Percentiles rank a stretch among this genome's conserved stretches.
Conservation (phyloP, 768 basidiomycete genomes). For the Lactarius indigo region DNA sequence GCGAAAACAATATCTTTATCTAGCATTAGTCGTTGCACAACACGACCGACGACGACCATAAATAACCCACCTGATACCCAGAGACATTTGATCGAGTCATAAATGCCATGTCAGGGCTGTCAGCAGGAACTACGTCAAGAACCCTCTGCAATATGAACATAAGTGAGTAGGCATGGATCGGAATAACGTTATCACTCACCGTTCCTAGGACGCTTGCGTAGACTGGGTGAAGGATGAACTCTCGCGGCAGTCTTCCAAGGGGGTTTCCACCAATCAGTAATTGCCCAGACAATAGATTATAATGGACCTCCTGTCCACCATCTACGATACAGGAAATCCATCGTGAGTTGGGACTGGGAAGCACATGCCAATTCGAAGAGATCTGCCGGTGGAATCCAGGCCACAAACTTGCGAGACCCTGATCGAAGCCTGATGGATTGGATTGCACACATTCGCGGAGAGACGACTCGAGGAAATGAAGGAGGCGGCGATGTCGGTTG, state of each 20-base stretch:
- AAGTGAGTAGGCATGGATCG: neutral
- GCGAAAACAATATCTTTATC: neutral
- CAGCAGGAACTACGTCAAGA: slow-evolving; percentile 1
- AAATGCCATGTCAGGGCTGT: slow-evolving; percentile 6
- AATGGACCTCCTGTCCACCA: slow-evolving; percentile 1
- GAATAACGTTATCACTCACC: neutral
- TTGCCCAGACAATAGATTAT: slow-evolving; percentile 2
- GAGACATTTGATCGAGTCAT: neutral
- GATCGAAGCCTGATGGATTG: neutral
- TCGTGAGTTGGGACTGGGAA: slow-evolving; percentile 5
- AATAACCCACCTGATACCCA: slow-evolving; percentile 5
- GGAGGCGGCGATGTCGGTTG: neutral
- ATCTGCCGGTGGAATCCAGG: neutral
- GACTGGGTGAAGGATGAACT: neutral
- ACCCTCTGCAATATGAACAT: neutral
- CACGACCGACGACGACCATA: neutral
- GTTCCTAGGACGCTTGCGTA: slow-evolving; percentile 5
- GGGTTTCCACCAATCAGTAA: slow-evolving; percentile 3
- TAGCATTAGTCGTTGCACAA: neutral
- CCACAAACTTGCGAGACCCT: neutral
- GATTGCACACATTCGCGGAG: neutral
- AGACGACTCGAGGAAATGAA: neutral
- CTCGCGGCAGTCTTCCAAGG: slow-evolving; percentile 8
- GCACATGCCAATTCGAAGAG: neutral
- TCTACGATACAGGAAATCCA: neutral